Base-by-base conservation (phyloP, 106 monocot species). In the Alisma plantagoaquatica region DNA sequence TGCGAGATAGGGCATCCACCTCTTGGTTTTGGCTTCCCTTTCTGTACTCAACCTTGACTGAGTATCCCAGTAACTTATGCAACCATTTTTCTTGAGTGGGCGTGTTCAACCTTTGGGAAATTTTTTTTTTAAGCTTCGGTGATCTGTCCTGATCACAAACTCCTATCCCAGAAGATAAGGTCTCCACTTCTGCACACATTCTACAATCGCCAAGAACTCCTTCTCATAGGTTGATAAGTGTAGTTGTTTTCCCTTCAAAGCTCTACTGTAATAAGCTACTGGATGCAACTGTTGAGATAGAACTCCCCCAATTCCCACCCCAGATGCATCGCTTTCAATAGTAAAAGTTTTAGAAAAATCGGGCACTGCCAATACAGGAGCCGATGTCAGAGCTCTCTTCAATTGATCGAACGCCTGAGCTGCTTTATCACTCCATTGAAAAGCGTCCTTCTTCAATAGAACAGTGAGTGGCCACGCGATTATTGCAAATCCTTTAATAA, bases 71-170 rank as follows among this genome's bases (percentile, higher is more conserved):
- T 29, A 64, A n/a, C 31, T 64, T 64, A 1, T 14, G 0, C 4
- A 48, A 19, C 46, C 46, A 31, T 27, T 0, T 47, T 2, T 60
- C 11, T 8, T 60, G 31, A 0, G 10, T 4, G 18, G 27, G 10
- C 0, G 23, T 44, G 0, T 41, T 16, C 8, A 46, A 18, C 0
- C 17, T 6, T 15, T 46, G 46, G 1, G 17, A 1, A 56, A 12
- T 0, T 46, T 9, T 10, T 46, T 17, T 25, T 55, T 46, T 1
- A 66, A 14, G 26, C 56, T 66, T 2, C 12, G 5, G 3, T 66
- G 54, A n/a, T 66, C 46, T 0, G 65, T 66, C 1, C 22, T 0
- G 1, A 66, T 45, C 2, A 26, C 33, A 25, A 66, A 66, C 3
- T 15, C 1, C 0, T 30, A 14, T 2, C 43, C 43, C 23, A 66